Conservation (phyloP, 306 rosid species). For the Quercus rubra region DNA sequence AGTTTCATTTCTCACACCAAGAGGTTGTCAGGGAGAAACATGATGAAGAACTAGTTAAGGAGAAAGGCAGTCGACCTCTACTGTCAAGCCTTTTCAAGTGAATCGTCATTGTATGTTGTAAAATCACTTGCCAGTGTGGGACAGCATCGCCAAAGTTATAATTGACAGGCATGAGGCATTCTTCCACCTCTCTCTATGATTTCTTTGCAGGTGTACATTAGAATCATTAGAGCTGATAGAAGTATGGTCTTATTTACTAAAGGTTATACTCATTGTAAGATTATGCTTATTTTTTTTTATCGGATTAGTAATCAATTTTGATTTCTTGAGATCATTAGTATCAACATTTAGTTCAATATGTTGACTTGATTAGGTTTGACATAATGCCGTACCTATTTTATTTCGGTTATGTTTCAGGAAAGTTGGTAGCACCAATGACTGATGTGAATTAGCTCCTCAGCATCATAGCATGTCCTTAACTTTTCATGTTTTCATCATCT, state of each 20-base stretch:
- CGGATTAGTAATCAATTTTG: too few relatives aligned
- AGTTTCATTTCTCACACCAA: background rate
- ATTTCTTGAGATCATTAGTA: background rate
- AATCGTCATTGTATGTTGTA: conserved; percentile 6
- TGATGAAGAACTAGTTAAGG: conserved; percentile 2
- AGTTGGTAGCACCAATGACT: background rate
- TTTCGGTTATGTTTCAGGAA: background rate
- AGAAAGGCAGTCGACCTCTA: conserved; percentile 9
- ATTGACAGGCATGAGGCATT: background rate
- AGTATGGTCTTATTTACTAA: background rate
- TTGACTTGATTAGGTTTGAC: background rate
- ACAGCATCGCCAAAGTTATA: background rate
- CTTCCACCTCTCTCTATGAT: background rate
- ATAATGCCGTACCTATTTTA: background rate
- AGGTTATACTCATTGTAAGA: background rate
- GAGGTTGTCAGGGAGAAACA: conserved; percentile 19
- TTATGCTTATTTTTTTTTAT: too few relatives aligned
- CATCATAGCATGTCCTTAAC: background rate
- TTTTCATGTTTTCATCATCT: background rate
- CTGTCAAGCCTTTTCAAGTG: conserved; percentile 56
- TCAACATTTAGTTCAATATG: background rate
- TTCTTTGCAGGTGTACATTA: background rate
- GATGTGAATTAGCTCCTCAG: background rate
- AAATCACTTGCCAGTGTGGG: background rate
- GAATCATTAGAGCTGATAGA: background rate